Conservation (phyloP, 371 early-diverging fungal genomes). For the Mortierella sp. region DNA sequence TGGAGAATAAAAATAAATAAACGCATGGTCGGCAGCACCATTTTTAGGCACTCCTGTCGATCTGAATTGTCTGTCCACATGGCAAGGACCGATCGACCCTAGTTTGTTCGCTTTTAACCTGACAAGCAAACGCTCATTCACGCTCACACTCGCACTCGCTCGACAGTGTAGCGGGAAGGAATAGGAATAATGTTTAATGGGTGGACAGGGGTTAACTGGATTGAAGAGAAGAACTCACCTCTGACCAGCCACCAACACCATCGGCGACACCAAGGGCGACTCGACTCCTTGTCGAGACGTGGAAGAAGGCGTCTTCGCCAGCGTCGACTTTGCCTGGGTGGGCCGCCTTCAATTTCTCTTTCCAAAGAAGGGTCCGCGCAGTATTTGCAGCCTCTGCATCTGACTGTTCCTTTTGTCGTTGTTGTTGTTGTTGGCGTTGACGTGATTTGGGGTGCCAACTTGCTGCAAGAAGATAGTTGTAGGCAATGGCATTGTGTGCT, state of each 20-base stretch:
- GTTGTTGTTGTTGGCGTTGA: constrained; percentile 6
- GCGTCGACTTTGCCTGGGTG: constrained; percentile 71
- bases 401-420: not conserved
- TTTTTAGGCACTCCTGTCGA: constrained; percentile 10
- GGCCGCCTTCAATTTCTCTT: not conserved
- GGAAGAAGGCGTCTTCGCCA: constrained; percentile 78
- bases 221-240: constrained; percentile 32
- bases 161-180: not conserved
- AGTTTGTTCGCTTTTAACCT: not conserved
- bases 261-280: constrained; percentile 74
- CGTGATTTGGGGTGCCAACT: constrained; percentile 31
- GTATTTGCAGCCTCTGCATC: constrained; percentile 16
- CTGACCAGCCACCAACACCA: constrained; percentile 77
- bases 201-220: not conserved
- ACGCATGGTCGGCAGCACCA: not conserved
- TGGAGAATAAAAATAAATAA: constrained; percentile 7
- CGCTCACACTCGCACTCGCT: not conserved
- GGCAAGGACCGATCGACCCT: not conserved
- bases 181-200: too few relatives aligned
- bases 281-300: constrained; percentile 66
- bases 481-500: constrained; percentile 16
- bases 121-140: not conserved
- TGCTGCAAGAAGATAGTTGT: constrained; percentile 35
- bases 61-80: not conserved
- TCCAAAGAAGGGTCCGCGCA: not conserved